These are phyloP conservation scores for Neurospora pannonica DNA, from an alignment of 495 filamentous ascomycete species.

Conservation along the genomic window DNA sequence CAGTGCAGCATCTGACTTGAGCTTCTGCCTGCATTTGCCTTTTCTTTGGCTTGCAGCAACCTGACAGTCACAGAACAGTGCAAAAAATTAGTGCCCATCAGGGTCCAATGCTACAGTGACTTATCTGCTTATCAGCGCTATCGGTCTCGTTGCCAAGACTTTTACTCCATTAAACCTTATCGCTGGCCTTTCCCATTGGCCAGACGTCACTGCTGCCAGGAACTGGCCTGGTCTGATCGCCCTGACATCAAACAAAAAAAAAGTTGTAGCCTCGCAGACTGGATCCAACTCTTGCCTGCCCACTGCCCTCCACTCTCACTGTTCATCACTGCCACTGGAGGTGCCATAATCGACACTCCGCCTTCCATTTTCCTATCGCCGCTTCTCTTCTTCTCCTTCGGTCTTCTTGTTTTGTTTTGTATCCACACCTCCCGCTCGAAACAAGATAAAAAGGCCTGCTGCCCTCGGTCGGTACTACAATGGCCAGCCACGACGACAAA, in stretches of 20 bases:
- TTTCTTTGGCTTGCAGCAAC: neutral
- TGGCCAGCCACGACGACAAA: constrained; percentile 1
- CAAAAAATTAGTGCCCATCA: constrained; percentile 5
- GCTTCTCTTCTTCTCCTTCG: neutral
- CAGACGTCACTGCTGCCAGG: constrained; percentile 2
- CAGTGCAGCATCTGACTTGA: neutral
- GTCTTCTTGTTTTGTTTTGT: neutral
- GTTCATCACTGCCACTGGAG: neutral
- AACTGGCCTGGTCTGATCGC: constrained; percentile 3
- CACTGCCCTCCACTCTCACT: neutral
- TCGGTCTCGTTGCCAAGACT: neutral
- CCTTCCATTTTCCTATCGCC: neutral
- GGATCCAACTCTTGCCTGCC: neutral
- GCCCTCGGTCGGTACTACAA: neutral
- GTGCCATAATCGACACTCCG: neutral
- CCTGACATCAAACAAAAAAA: constrained; percentile 12
- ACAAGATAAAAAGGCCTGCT: neutral
- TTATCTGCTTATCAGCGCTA: neutral
- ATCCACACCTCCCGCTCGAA: neutral
- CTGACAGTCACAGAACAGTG: neutral
- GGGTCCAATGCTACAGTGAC: constrained; percentile 6
- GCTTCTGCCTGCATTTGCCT: neutral
- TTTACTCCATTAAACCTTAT: constrained; percentile 4
- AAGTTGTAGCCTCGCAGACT: constrained; percentile 9
- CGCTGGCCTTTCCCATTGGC: neutral